Evolutionary conservation across 805 yeast genomes (phyloP).

Genomic region (Blastobotrys peoriensis): DNA sequence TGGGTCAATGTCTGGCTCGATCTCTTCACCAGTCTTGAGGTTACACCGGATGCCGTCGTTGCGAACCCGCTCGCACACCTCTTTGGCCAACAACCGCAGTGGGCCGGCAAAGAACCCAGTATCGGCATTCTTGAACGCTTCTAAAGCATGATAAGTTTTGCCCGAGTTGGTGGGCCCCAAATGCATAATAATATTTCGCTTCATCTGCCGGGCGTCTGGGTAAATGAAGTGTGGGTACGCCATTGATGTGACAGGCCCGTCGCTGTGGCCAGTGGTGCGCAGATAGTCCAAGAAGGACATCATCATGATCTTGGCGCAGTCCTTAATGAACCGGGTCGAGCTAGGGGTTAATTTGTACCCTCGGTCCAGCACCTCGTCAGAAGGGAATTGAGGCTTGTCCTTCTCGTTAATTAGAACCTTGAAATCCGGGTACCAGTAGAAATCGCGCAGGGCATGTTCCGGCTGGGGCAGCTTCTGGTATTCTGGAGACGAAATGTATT

Average conservation of each 20-base stretch:
- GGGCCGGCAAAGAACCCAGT: constrained; percentile 96
- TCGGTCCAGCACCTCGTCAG: not conserved
- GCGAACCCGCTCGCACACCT: constrained; percentile 77
- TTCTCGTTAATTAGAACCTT: not conserved
- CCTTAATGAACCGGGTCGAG: not conserved
- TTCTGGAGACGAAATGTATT: not conserved
- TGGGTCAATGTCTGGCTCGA: constrained; percentile 57
- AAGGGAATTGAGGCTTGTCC: not conserved
- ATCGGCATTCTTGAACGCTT: constrained; percentile 55
- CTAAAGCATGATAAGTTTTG: constrained; percentile 78
- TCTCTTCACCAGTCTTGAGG: constrained; percentile 92
- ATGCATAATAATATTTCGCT: constrained; percentile 79
- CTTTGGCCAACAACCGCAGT: constrained; percentile 80
- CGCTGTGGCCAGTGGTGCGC: no score
- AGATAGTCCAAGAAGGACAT: not conserved
- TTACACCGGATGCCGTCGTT: constrained; percentile 65
- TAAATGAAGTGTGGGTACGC: no score
- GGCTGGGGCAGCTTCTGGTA: no score
- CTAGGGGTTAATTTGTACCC: not conserved
- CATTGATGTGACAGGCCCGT: no score
- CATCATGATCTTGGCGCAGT: not conserved
- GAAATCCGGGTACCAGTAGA: not conserved
- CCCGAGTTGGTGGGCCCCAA: constrained; percentile 98
- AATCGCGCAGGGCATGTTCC: no score
- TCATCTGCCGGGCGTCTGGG: constrained; percentile 76